Evolutionary conservation across 768 basidiomycete species (phyloP), one percentile per base, ranked within the genome.

Genomic region (Rhodotorula taiwanensis): DNA sequence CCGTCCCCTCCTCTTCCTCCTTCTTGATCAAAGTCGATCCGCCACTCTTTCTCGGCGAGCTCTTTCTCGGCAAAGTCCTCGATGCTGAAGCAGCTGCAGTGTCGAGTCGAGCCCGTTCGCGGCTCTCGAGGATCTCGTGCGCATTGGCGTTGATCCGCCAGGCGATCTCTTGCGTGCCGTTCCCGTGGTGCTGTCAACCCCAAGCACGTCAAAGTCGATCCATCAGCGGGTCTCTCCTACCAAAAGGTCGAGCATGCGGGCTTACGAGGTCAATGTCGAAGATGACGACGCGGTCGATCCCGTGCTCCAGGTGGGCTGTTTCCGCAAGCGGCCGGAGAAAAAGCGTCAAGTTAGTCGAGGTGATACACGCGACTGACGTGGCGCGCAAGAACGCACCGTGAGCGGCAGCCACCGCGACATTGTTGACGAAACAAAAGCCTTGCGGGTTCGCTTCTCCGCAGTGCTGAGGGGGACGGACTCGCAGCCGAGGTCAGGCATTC

Each of bases 401-500:
- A 20, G 90, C 89, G 36, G 91, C 91, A 0, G 81, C 92, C 5
- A 97, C 81, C 0, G 86, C 85, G 0, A 95, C 87, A 72, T 98
- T 99, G 69, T 97, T 97, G 34, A 95, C 81, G 70, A 93, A 95
- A 75, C 94, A 97, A 74, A 97, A 98, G 0, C 94, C 94, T 15
- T 84, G 86, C 0, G 94, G 94, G 0, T 83, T 83, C 62, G 91
- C 83, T 75, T 92, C 90, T 4, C 88, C 88, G 72, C 92, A 94
- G 70, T 97, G 92, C 78, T 95, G 92, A n/a, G n/a, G n/a, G n/a
- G n/a, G n/a, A n/a, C 3, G 13, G 41, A 15, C 9, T 21, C 25
- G 36, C 4, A 36, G 31, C 14, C 10, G 25, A 21, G 42, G 27
- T 23, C 16, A 18, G 11, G 30, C n/a, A n/a, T n/a, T n/a, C n/a